These are phyloP conservation scores for Borealophlyctis nickersoniae DNA, from an alignment of 192 early-diverging fungal genomes.

Conservation along the genomic window DNA sequence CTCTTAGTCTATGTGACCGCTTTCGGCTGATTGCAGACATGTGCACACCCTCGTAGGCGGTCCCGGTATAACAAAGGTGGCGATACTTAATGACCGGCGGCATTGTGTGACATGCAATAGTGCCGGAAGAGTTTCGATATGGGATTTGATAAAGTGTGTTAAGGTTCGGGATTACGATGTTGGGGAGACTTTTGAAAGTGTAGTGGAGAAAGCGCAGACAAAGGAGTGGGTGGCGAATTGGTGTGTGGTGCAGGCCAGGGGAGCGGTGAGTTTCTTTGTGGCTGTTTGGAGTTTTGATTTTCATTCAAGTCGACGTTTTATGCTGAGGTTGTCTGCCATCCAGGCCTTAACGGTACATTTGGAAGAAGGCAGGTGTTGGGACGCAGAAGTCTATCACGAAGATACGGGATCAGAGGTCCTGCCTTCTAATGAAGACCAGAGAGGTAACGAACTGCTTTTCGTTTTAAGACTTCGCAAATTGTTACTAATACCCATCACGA, in stretches of 20 bases:
- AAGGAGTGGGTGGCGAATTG: constrained; percentile 81
- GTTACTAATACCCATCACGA: no score
- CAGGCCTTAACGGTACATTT: constrained; percentile 78
- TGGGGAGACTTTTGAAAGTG: constrained; percentile 35
- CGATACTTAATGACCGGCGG: constrained; percentile 81
- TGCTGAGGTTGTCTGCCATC: no score
- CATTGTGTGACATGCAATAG: constrained; percentile 84
- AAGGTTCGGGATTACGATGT: constrained; percentile 31
- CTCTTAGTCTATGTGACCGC: constrained; percentile 17
- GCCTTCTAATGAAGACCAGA: constrained; percentile 61
- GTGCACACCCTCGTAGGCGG: constrained; percentile 4
- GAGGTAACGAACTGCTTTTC: no score
- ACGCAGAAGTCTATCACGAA: constrained; percentile 88
- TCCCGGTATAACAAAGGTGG: constrained; percentile 60
- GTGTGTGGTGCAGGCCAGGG: constrained; percentile 82
- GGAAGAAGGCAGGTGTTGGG: constrained; percentile 74
- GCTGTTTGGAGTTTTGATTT: background rate
- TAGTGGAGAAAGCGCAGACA: constrained; percentile 56
- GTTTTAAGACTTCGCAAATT: no score
- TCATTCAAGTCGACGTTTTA: background rate
- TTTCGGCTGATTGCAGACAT: constrained; percentile 2
- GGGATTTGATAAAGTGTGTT: constrained; percentile 83
- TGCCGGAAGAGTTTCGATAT: constrained; percentile 72
- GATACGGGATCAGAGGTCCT: constrained; percentile 54
- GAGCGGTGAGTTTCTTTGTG: background rate